Evolutionary conservation across 441 rosid species (phyloP).

Genomic region (Syzygium malaccense): DNA sequence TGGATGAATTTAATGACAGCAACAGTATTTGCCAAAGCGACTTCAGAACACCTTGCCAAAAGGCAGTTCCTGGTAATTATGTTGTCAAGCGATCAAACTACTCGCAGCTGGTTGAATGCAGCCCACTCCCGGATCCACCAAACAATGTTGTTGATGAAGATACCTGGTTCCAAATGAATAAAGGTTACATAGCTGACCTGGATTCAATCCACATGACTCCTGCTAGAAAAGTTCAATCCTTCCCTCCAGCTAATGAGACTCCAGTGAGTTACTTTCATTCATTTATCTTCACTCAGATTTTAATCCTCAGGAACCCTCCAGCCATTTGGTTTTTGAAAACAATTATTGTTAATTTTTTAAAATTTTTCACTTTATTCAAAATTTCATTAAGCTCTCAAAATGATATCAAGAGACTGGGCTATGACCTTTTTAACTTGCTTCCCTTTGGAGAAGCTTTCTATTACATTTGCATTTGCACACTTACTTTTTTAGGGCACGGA

Average conservation of each 20-base stretch:
- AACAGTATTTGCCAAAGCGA: conserved; percentile 28
- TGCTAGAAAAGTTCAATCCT: conserved; percentile 51
- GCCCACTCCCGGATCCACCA: conserved; percentile 74
- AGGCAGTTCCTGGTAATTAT: conserved; percentile 52
- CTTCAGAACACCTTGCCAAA: conserved; percentile 53
- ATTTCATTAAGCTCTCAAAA: not conserved
- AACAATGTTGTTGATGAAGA: conserved; percentile 91
- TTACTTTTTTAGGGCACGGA: conserved; percentile 27
- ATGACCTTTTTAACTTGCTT: not conserved
- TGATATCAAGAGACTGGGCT: not conserved
- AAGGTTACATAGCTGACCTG: conserved; percentile 76
- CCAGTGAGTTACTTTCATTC: conserved; percentile 41
- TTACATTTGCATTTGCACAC: not conserved
- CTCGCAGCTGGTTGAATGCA: conserved; percentile 46
- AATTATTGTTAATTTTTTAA: not conserved
- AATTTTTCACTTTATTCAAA: not conserved
- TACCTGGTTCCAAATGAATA: conserved; percentile 83
- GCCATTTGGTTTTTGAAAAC: not conserved
- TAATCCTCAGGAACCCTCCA: not conserved
- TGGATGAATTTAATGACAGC: conserved; percentile 34
- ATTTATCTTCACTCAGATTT: not conserved
- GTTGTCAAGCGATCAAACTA: conserved; percentile 70
- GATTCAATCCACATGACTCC: conserved; percentile 74
- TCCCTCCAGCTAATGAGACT: conserved; percentile 38
- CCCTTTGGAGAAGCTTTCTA: not conserved